A percentile compares a stretch with the other conserved stretches of the same genome.
Conservation (phyloP, 306 rosid genomes). For the Casuarina cunninghamiana region DNA sequence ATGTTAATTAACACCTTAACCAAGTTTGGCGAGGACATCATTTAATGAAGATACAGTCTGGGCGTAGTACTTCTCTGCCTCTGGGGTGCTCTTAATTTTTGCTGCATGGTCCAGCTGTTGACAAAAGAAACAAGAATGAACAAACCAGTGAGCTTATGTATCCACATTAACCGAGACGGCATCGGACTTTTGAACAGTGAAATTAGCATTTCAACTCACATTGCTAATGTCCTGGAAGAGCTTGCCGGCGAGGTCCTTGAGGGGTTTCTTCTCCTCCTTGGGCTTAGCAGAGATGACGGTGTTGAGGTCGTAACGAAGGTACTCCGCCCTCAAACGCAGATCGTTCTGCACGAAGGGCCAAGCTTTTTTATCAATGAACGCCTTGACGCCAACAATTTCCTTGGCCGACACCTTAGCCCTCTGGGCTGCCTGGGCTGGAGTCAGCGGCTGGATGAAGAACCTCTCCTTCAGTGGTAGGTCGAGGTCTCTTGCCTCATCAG, state of each 20-base stretch:
- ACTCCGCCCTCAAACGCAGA: conserved; percentile 66
- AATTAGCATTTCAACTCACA: conserved; percentile 42
- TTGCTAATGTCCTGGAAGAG: conserved; percentile 74
- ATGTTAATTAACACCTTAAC: conserved; percentile 47
- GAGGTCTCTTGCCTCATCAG: conserved; percentile 87
- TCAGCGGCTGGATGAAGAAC: conserved; percentile 79
- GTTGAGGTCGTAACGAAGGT: conserved; percentile 85
- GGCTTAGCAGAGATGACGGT: conserved; percentile 75
- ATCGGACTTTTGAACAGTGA: not conserved
- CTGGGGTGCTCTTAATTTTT: conserved; percentile 75
- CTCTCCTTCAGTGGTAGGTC: conserved; percentile 67
- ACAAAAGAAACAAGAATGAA: not conserved
- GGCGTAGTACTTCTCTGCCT: conserved; percentile 94
- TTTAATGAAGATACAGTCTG: conserved; percentile 71
- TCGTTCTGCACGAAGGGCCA: conserved; percentile 95
- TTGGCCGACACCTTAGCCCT: conserved; percentile 94
- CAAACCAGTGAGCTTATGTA: not conserved
- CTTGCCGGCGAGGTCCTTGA: conserved; percentile 80
- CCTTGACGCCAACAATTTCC: conserved; percentile 75
- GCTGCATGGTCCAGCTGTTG: conserved; percentile 94
- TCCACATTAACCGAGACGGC: not conserved
- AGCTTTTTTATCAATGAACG: conserved; percentile 79
- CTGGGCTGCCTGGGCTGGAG: conserved; percentile 62
- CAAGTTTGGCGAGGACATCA: conserved; percentile 81
- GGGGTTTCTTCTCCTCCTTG: conserved; percentile 68